A percentile compares a stretch with the other conserved stretches of the same genome.
These are phyloP conservation scores for Musa balbisiana DNA, from an alignment of 202 grass and related monocot species.

Conservation along the genomic window DNA sequence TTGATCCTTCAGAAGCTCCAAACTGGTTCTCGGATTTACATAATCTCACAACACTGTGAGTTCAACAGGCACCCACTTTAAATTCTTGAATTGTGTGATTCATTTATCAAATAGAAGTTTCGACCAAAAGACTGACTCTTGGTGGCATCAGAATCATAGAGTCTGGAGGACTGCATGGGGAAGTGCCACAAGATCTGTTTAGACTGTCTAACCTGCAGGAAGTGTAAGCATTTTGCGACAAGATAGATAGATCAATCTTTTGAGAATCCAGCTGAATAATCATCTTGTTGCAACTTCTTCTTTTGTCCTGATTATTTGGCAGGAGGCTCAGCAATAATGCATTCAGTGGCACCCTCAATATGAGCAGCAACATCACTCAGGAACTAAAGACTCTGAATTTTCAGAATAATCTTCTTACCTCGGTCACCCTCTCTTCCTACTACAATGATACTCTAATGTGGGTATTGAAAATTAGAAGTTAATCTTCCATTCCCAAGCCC, in stretches of 20 bases:
- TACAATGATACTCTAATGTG: constrained; percentile 29
- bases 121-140: neutral
- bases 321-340: constrained; percentile 58
- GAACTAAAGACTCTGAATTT: constrained; percentile 31
- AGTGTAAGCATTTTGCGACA: constrained; percentile 47
- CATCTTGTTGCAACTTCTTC: neutral
- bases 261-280: neutral
- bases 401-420: constrained; percentile 39
- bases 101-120: neutral
- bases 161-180: constrained; percentile 42
- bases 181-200: constrained; percentile 59
- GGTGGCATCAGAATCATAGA: constrained; percentile 41
- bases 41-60: constrained; percentile 45
- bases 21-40: constrained; percentile 42
- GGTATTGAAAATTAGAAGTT: neutral
- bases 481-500: neutral
- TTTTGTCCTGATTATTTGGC: neutral
- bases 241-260: neutral
- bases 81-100: neutral
- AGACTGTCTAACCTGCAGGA: constrained; percentile 31
- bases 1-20: constrained; percentile 49
- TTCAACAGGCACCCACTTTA: neutral
- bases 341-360: constrained; percentile 56
- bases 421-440: constrained; percentile 36
- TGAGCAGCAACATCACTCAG: constrained; percentile 34